Evolutionary conservation across 169 alveolate species (phyloP).

Genomic region (Babesia microti): DNA sequence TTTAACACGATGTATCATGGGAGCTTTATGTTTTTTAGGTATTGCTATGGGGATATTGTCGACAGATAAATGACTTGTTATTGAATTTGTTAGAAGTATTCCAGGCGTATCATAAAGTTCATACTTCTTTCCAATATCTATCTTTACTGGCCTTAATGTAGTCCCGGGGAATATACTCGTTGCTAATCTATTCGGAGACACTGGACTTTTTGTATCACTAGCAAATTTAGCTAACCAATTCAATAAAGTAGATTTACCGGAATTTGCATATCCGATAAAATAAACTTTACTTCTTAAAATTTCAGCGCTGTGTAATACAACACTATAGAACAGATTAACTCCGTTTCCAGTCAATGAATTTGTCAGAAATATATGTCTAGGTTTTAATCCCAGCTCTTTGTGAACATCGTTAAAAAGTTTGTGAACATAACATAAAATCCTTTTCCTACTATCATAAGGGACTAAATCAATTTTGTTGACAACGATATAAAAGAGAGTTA

Average conservation of each 20-base stretch:
- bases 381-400: constrained; percentile 7
- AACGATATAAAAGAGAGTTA: constrained; percentile 15
- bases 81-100: constrained; percentile 44
- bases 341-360: constrained; percentile 17
- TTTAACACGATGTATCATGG: constrained; percentile 6
- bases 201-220: constrained; percentile 5
- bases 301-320: constrained; percentile 2
- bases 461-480: constrained; percentile 35
- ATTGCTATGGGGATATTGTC: constrained; percentile 33
- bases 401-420: constrained; percentile 11
- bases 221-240: constrained; percentile 15
- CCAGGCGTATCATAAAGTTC: constrained; percentile 65
- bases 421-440: constrained; percentile 19
- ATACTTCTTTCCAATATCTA: constrained; percentile 37
- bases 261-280: constrained; percentile 29
- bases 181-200: constrained; percentile 16
- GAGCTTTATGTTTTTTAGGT: constrained; percentile 6
- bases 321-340: constrained; percentile 26
- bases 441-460: constrained; percentile 25
- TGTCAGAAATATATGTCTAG: constrained; percentile 28
- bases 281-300: constrained; percentile 3
- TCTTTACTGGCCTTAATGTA: constrained; percentile 46
- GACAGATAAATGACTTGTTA: constrained; percentile 43
- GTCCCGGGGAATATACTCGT: constrained; percentile 64
- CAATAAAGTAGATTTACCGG: constrained; percentile 17